These are phyloP conservation scores for Lycium barbarum DNA, from an alignment of 257 asterid genomes.

Conservation along the genomic window DNA sequence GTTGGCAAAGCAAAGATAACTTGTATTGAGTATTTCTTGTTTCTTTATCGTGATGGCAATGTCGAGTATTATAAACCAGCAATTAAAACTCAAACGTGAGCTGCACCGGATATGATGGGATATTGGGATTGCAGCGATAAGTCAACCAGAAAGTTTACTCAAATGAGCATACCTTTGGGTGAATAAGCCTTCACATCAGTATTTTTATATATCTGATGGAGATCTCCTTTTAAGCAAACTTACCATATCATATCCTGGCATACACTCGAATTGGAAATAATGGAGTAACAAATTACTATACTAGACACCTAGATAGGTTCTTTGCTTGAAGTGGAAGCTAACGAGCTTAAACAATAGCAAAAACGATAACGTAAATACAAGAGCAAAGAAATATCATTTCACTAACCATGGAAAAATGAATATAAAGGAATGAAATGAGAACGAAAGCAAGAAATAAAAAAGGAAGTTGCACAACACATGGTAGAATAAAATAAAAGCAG, in stretches of 20 bases:
- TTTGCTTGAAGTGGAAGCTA: not conserved
- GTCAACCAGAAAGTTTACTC: not conserved
- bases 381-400: not conserved
- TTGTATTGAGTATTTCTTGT: not conserved
- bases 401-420: not conserved
- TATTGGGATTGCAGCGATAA: not conserved
- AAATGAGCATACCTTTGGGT: not conserved
- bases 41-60: not conserved
- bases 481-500: not conserved
- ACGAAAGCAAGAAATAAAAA: not conserved
- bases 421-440: not conserved
- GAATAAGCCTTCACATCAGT: not conserved
- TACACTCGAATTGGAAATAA: not conserved
- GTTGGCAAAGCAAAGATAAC: not conserved
- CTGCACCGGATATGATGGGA: conserved; percentile 11
- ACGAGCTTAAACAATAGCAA: not conserved
- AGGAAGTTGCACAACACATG: not conserved
- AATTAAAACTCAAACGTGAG: conserved; percentile 7
- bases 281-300: not conserved
- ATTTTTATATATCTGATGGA: not conserved
- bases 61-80: not conserved
- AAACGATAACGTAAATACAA: not conserved
- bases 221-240: not conserved
- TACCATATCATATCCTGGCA: not conserved
- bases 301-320: not conserved